Evolutionary conservation across 2,329 filamentous ascomycete species (phyloP).

Genomic region (Amylocarpus encephaloides): DNA sequence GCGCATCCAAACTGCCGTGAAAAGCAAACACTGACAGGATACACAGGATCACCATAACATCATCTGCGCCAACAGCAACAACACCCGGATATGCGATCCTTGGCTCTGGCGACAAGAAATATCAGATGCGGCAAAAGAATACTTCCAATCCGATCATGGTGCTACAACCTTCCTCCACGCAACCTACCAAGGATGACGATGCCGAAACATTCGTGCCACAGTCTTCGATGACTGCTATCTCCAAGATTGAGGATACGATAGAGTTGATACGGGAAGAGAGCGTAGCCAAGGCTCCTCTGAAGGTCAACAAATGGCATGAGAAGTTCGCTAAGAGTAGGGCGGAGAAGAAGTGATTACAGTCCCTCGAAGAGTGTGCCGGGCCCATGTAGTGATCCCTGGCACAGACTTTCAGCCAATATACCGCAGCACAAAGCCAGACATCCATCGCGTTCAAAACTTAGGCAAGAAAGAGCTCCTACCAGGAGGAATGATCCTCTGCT

Average conservation of each 20-base stretch:
- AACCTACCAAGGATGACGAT: slow-evolving; percentile 19
- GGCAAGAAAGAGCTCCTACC: no score
- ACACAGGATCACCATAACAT: slow-evolving; percentile 26
- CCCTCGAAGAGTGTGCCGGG: no score
- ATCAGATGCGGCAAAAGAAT: slow-evolving; percentile 58
- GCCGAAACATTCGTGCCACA: slow-evolving; percentile 26
- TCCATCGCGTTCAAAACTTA: no score
- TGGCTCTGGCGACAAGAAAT: slow-evolving; percentile 45
- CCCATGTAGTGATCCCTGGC: neutral
- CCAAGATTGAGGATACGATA: slow-evolving; percentile 55
- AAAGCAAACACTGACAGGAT: slow-evolving; percentile 1
- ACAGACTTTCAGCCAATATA: neutral
- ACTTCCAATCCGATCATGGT: slow-evolving; percentile 61
- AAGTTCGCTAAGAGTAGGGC: slow-evolving; percentile 40
- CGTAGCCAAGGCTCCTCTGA: slow-evolving; percentile 27
- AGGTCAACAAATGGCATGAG: slow-evolving; percentile 51
- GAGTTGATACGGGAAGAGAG: slow-evolving; percentile 45
- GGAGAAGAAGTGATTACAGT: slow-evolving; percentile 1
- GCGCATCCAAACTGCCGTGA: slow-evolving; percentile 17
- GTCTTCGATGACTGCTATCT: slow-evolving; percentile 41
- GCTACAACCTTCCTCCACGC: slow-evolving; percentile 34
- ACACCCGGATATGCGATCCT: slow-evolving; percentile 45
- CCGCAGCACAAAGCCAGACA: no score
- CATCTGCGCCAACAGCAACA: slow-evolving; percentile 32
- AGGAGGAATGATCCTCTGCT: no score